Percentiles rank a stretch among this genome's conserved stretches.
Conservation (phyloP, 352 stramenopile species). For the Globisporangium cystogenes region DNA sequence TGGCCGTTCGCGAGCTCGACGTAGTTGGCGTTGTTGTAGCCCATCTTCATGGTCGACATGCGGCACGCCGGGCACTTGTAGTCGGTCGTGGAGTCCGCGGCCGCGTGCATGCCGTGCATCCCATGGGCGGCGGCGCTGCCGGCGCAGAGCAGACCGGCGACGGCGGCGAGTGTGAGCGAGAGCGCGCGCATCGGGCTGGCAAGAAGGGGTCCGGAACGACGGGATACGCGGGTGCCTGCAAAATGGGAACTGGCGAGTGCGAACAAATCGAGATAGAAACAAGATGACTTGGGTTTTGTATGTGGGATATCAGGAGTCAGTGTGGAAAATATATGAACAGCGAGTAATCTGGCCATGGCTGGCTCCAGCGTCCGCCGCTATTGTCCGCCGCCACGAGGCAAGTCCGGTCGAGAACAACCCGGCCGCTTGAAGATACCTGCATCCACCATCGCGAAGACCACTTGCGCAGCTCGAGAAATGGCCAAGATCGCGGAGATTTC, state of each 20-base stretch:
- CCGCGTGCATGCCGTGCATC: slow-evolving; percentile 14
- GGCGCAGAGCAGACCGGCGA: slow-evolving; percentile 9
- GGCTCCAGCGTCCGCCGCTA: not conserved
- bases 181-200: slow-evolving; percentile 2
- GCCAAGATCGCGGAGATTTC: no score
- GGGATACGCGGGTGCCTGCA: not conserved
- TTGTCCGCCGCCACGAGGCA: no score
- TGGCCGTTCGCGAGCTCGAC: slow-evolving; percentile 55
- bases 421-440: not conserved
- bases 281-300: not conserved
- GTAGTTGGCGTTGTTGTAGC: slow-evolving; percentile 64
- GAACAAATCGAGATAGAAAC: not conserved
- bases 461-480: no score
- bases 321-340: not conserved
- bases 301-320: not conserved
- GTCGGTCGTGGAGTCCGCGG: slow-evolving; percentile 27
- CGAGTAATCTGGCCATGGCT: no score
- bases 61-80: slow-evolving; percentile 70
- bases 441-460: not conserved
- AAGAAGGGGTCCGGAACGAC: not conserved
- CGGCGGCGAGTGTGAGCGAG: slow-evolving; percentile 11
- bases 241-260: slow-evolving; percentile 4
- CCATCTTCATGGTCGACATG: slow-evolving; percentile 48
- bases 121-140: slow-evolving; percentile 14
- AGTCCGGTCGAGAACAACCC: no score